Percentiles rank a stretch among this genome's conserved stretches.
These are phyloP conservation scores for Trichophyton verrucosum DNA, from an alignment of 2,329 filamentous ascomycete species.

Conservation along the genomic window DNA sequence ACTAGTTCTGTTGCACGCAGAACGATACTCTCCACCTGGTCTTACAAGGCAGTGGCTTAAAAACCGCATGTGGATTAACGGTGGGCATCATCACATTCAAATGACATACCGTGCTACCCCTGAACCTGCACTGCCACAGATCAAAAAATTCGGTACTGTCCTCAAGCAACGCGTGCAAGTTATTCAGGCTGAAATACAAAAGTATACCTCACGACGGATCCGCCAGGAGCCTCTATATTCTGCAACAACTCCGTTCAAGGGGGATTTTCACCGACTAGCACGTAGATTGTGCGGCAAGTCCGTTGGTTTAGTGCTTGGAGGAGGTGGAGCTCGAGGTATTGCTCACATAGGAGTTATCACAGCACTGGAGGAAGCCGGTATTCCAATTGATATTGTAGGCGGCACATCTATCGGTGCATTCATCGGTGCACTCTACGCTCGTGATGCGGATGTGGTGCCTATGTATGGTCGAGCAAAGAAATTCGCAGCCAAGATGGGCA, in stretches of 20 bases:
- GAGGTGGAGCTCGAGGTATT: conserved; percentile 83
- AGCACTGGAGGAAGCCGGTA: conserved; percentile 88
- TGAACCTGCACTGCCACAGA: conserved; percentile 62
- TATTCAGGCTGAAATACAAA: conserved; percentile 91
- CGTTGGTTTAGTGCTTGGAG: conserved; percentile 84
- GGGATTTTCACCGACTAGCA: conserved; percentile 88
- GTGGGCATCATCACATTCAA: conserved; percentile 92
- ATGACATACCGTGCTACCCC: conserved; percentile 73
- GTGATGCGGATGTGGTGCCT: conserved; percentile 90
- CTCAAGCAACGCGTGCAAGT: conserved; percentile 90
- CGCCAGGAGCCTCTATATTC: conserved; percentile 81
- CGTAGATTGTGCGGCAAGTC: conserved; percentile 85
- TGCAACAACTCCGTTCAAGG: conserved; percentile 83
- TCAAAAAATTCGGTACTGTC: conserved; percentile 68
- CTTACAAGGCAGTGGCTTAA: conserved; percentile 79
- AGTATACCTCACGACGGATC: conserved; percentile 90
- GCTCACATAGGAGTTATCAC: conserved; percentile 88
- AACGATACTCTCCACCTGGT: conserved; percentile 74
- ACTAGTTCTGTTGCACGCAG: conserved; percentile 75
- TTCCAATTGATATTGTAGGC: conserved; percentile 89
- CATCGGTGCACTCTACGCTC: conserved; percentile 86
- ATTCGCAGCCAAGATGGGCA: conserved; percentile 96
- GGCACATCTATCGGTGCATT: conserved; percentile 95
- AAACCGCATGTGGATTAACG: conserved; percentile 95
- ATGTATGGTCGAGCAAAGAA: conserved; percentile 97